Evolutionary conservation across 768 basidiomycete species (phyloP).

Genomic region (Astraeus odoratus): DNA sequence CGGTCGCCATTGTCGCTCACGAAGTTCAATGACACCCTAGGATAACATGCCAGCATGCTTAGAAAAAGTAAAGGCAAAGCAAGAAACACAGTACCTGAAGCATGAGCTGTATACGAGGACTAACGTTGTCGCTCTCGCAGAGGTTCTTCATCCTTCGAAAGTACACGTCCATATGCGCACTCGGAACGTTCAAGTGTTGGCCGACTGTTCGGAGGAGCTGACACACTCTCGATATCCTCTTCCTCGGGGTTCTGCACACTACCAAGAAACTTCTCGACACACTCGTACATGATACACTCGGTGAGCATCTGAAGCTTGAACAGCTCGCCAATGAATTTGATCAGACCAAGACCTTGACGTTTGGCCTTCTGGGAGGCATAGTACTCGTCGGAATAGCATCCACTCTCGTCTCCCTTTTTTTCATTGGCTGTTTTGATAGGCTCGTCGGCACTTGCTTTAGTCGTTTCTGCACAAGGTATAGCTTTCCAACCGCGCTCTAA

Average conservation of each 20-base stretch:
- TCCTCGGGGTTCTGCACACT: slow-evolving; percentile 95
- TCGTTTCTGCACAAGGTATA: slow-evolving; percentile 79
- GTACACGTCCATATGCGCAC: slow-evolving; percentile 87
- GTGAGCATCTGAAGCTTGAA: slow-evolving; percentile 98
- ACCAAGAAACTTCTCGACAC: slow-evolving; percentile 89
- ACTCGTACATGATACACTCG: slow-evolving; percentile 97
- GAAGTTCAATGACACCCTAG: slow-evolving; percentile 88
- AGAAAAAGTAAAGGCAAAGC: not conserved
- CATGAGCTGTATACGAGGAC: slow-evolving; percentile 92
- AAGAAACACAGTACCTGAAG: slow-evolving; percentile 60
- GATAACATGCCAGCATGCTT: slow-evolving; percentile 1
- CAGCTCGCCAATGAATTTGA: slow-evolving; percentile 96
- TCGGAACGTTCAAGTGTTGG: slow-evolving; percentile 67
- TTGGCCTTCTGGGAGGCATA: slow-evolving; percentile 95
- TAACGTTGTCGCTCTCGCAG: slow-evolving; percentile 64
- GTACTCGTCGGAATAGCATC: slow-evolving; percentile 91
- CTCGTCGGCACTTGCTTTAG: slow-evolving; percentile 80
- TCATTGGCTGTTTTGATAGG: slow-evolving; percentile 66
- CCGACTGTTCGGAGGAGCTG: slow-evolving; percentile 90
- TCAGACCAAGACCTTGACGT: slow-evolving; percentile 91
- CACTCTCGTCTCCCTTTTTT: slow-evolving; percentile 52
- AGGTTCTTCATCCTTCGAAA: slow-evolving; percentile 87
- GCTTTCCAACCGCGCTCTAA: slow-evolving; percentile 94
- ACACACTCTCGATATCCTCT: slow-evolving; percentile 97
- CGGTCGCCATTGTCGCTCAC: slow-evolving; percentile 73